Base-by-base conservation (phyloP, 202 grass and related monocot species). In the Panicum hallii region DNA sequence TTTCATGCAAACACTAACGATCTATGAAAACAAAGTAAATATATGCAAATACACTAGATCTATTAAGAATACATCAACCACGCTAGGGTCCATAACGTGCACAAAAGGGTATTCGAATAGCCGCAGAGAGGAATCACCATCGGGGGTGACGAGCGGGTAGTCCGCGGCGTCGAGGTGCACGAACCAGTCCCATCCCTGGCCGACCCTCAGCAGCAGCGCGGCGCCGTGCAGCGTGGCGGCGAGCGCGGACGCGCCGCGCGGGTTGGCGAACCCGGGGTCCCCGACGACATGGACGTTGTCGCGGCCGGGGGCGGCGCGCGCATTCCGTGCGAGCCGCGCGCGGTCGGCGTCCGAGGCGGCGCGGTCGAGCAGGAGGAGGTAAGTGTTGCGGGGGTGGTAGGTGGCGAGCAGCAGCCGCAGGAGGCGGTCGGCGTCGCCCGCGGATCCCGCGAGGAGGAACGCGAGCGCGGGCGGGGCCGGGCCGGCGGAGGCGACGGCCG, bases 261-360 rank as follows among this genome's bases (percentile, higher is more conserved):
- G 83, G 80, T 99, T 95, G 69, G 91, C 83, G 69, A 94, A 95
- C 45, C 86, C 88, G 19, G 96, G 78, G 48, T 95, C 88, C 7
- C 96, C 93, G 10, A 95, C 88, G 84, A 99, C 89, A 82, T 99
- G 91, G 26, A 99, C 93, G 44, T 99, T 99, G 36, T 75, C 17
- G 38, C 49, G 68, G 0, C 64, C 85, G 42, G 91, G 70, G 1
- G 75, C 76, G 0, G 57, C 14, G 60, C 85, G 87, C 46, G 78
- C 70, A 5, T 53, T 42, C 11, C 86, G 72, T 1, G 91, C 91
- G 40, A 98, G 91, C 46, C 84, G 79, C 3, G 74, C 86, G 50
- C 96, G 85, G 62, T 95, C 86, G 11, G 45, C 73, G 20, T 43
- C 82, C 19, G 93, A 63, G 12, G 95, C 89, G 42, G 93, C 85